phyloP scores from a whole-genome alignment of 179 eudicot genomes.

The Dionaea muscipula region DNA sequence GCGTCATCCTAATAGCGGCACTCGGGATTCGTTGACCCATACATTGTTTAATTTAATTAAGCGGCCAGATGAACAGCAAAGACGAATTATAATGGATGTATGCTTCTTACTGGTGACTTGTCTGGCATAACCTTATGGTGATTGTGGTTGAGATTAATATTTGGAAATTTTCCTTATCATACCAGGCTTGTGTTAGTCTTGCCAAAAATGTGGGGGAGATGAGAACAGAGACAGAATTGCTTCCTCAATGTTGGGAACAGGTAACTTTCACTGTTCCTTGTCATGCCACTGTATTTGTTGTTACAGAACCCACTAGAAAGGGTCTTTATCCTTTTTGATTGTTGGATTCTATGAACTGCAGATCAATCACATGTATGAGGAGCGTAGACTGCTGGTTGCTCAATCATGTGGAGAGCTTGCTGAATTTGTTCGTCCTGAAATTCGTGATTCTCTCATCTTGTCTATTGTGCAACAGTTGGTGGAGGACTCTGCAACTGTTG shows the following conservation, averaged over 20 bases:
- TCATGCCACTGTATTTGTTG: neutral
- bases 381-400: conserved; percentile 97
- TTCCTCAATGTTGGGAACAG: conserved; percentile 99
- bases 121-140: conserved; percentile 2
- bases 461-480: conserved; percentile 95
- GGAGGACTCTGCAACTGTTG: conserved; percentile 95
- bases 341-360: conserved; percentile 22
- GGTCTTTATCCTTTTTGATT: conserved; percentile 1
- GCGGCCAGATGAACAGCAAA: conserved; percentile 97
- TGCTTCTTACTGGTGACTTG: conserved; percentile 15
- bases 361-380: conserved; percentile 97
- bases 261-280: conserved; percentile 27
- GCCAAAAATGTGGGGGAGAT: conserved; percentile 92
- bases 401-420: conserved; percentile 99
- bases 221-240: conserved; percentile 98
- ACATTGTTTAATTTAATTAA: conserved; percentile 87
- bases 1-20: conserved; percentile 87
- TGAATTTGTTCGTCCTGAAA: conserved; percentile 91
- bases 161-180: conserved; percentile 1
- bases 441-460: conserved; percentile 92
- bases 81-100: conserved; percentile 96
- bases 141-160: neutral
- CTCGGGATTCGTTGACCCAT: conserved; percentile 92
- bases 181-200: conserved; percentile 89
- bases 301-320: neutral